Percentiles rank a stretch among this genome's conserved stretches.
phyloP scores from a whole-genome alignment of 176 grass and related monocot genomes.

The Areca catechu region DNA sequence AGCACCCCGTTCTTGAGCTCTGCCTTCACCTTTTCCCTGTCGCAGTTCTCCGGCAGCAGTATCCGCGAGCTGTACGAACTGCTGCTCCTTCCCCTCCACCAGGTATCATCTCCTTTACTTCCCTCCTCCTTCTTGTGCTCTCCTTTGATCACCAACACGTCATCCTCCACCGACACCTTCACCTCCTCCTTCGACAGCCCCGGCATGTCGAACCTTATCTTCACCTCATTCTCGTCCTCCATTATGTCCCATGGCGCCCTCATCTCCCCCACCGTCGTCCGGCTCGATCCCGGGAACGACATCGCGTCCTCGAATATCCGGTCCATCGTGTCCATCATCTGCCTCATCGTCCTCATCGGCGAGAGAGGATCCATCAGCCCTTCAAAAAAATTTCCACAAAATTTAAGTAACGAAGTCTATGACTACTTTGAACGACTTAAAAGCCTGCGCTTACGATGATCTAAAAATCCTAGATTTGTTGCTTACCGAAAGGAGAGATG shows the following conservation, averaged over 20 bases:
- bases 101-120: background rate
- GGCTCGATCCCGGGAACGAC: constrained; percentile 23
- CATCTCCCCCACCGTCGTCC: constrained; percentile 18
- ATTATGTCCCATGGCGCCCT: constrained; percentile 52
- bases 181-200: constrained; percentile 56
- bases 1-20: constrained; percentile 80
- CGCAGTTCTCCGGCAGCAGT: constrained; percentile 42
- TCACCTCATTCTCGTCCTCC: constrained; percentile 68
- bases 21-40: constrained; percentile 53
- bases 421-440: no score
- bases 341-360: constrained; percentile 71
- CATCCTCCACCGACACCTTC: constrained; percentile 65
- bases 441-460: no score
- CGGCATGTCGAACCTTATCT: constrained; percentile 77
- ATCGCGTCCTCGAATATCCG: constrained; percentile 61
- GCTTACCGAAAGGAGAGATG: constrained; percentile 54
- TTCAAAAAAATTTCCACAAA: background rate
- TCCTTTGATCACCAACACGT: constrained; percentile 54
- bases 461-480: background rate
- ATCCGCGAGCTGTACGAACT: constrained; percentile 48
- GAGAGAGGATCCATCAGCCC: constrained; percentile 60
- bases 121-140: constrained; percentile 44
- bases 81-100: constrained; percentile 18
- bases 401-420: no score
- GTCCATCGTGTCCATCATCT: constrained; percentile 91